phyloP scores from a whole-genome alignment of 169 alveolate genomes.

The Babesia bovis region DNA sequence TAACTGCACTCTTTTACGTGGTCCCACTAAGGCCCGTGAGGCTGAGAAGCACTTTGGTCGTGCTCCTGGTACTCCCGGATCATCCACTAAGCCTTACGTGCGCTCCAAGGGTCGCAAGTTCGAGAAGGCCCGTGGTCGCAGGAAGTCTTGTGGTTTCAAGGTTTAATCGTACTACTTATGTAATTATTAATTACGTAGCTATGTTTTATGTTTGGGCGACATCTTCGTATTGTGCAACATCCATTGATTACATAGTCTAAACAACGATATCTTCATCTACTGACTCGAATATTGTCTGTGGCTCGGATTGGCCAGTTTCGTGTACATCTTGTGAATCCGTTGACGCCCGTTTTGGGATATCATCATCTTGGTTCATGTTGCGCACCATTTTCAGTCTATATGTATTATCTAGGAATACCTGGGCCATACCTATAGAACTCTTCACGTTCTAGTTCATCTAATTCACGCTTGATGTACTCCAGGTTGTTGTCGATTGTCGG shows the following conservation, averaged over 20 bases:
- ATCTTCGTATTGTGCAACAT: too few species aligned
- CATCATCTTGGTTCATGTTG: slow-evolving; percentile 70
- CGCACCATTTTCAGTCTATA: slow-evolving; percentile 60
- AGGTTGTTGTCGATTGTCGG: slow-evolving; percentile 89
- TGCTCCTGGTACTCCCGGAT: slow-evolving; percentile 92
- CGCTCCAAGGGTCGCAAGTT: slow-evolving; percentile 91
- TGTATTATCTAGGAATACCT: background rate
- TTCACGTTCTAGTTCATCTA: slow-evolving; percentile 94
- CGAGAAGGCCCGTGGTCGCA: slow-evolving; percentile 93
- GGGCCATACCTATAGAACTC: slow-evolving; percentile 87
- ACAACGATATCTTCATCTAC: slow-evolving; percentile 24
- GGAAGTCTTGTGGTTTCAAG: slow-evolving; percentile 89
- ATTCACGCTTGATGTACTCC: slow-evolving; percentile 89
- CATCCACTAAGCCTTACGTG: slow-evolving; percentile 89
- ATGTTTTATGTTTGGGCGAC: background rate
- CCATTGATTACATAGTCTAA: background rate
- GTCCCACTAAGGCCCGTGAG: slow-evolving; percentile 92
- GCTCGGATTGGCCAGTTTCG: background rate
- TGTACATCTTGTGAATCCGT: background rate
- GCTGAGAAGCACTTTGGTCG: slow-evolving; percentile 94
- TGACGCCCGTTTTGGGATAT: background rate
- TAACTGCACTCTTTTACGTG: slow-evolving; percentile 93
- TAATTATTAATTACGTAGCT: background rate
- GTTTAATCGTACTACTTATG: slow-evolving; percentile 65
- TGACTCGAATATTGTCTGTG: background rate